Evolutionary conservation across 2,329 filamentous ascomycete species (phyloP), one percentile per base, ranked within the genome.

Genomic region (Epicoccum nigrum): DNA sequence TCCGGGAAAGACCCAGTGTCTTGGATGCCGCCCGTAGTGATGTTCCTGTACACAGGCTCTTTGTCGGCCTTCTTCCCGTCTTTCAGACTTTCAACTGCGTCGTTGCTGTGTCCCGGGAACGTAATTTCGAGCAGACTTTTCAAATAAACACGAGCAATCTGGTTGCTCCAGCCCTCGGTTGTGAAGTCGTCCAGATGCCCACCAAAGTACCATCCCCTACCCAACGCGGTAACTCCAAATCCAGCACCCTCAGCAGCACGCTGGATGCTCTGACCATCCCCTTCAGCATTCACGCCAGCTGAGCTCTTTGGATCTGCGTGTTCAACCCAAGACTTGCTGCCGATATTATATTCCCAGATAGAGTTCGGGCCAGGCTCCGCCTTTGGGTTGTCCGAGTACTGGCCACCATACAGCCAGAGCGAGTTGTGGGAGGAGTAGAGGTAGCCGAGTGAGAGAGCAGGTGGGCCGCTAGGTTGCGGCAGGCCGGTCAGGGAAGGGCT

Each of bases 41-140:
- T 86, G 68, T 92, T 92, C 7, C 88, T 80, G 72, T 86, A 92
- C 0, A 79, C 80, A 7, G 88, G 88, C 20, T 81, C 81, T 1
- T 75, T 70, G 4, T 83, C 83, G 3, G 89, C 88, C 9, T 80
- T 81, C 12, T 79, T 77, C 1, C 75, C 76, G 39, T 73, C 76
- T 3, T 76, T 77, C 4, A 90, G 72, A 2, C 79, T 77, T 17
- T 83, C 63, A 0, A 90, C 82, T 4, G 82, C 85, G 13, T 80
- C 76, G 68, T 92, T 91, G 11, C 77, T 75, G 66, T 81, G 86
- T 4, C 86, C 86, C 0, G 88, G 88, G 59, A 89, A 88, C 0
- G 88, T 91, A 63, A 87, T 92, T 64, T 92, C 88, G 12, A 91
- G 75, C 23, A 92, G 74, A 37, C 86, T 89, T 72, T 86, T 90